Base-by-base conservation (phyloP, 495 filamentous ascomycete genomes). In the Xylaria curta region DNA sequence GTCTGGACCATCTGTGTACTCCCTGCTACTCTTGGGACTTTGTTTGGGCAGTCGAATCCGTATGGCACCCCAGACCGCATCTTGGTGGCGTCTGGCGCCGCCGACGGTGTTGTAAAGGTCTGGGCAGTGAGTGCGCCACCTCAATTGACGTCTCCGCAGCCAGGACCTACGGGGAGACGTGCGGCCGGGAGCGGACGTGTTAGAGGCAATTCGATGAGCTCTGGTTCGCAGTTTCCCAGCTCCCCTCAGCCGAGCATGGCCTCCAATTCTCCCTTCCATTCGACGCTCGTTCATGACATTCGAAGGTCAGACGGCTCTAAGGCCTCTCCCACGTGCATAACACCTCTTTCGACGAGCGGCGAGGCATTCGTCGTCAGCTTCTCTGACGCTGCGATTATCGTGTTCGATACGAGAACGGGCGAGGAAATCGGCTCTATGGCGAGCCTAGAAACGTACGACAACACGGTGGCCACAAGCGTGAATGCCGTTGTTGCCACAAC, bases 91-190 rank as follows among this genome's bases (percentile, higher is more conserved):
- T 97, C 94, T 19, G 96, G 97, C 33, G 91, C 92, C 4, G 94
- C 97, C 13, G 96, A 99, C 81, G 97, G 96, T 17, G 91, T 89
- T 12, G 90, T 99, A 28, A 92, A 97, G 78, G 88, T 99, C 53
- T 99, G 96, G 96, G 93, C 94, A 31, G 90, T 98, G 64, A 97
- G 92, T 77, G 89, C 93, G n/a, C 95, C 96, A 24, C 94, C 95
- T 12, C 92, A 95, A 74, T 82, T 93, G 28, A 89, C 90, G 0
- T 93, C 93, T 13, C 91, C 93, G n/a, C 91, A 93, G 75, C 82
- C 84, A 3, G 81, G 82, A 28, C 79, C 80, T 59, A 72, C 80
- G 0, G 84, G 80, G 7, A 87, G 89, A 38, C 92, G 92, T 38
- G 81, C 88, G 75, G 36, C 75, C 1, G 90, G 90, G 60, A 88